Evolutionary conservation across 306 rosid genomes (phyloP), one percentile per base, ranked within the genome.

Genomic region (Purshia tridentata): DNA sequence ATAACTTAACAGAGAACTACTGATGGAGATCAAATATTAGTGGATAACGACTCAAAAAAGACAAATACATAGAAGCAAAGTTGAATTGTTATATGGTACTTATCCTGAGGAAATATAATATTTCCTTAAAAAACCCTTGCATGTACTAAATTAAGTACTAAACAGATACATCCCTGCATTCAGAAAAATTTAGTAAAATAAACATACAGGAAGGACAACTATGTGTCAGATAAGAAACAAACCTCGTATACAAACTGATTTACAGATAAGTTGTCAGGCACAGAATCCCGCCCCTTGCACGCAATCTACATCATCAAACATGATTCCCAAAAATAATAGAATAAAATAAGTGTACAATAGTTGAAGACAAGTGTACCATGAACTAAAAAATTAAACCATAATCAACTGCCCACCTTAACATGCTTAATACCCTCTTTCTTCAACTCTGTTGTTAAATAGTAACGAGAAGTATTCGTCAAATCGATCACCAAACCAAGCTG

Each of bases 401-500:
- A 39, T 76, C 74, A 78, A 54, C 37, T 29, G 70, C 82, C 69
- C 69, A 95, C 99, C 98, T 95, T 95, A 20, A 95, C 87, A 80
- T 95, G 88, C 89, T 95, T 91, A 81, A 95, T 95, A 63, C 97
- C 93, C 89, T 95, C 99, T 82, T 87, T 90, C 86, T 92, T 95
- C 70, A 95, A 81, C 77, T 95, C 99, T 15, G 79, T 3, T 66
- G 89, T 89, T 60, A 88, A 85, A 88, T 95, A 95, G 80, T 95
- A 90, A 58, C 99, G 97, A 11, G 90, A 70, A 49, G 99, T 91
- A 77, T 95, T 91, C 12, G 99, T 86, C 93, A 95, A 86, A 81
- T 95, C 99, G 78, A 95, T 95, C 86, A 95, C 97, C 78, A 95
- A 76, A 84, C 99, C 99, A 73, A 95, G 97, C 99, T 95, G 97